Evolutionary conservation across 148 eudicot species (phyloP).

Genomic region (Dianthus caryophyllus): DNA sequence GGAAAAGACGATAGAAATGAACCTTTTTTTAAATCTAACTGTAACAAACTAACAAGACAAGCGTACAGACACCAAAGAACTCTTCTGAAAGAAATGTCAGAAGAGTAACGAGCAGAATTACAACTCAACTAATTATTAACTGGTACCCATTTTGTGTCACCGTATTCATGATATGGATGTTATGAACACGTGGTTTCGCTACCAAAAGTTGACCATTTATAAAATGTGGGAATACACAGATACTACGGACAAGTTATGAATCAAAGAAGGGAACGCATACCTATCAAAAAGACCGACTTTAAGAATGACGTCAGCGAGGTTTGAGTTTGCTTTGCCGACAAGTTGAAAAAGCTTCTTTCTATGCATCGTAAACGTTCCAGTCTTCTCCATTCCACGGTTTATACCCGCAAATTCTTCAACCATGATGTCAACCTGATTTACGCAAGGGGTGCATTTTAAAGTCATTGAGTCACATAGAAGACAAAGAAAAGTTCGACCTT

Average conservation of each 20-base stretch:
- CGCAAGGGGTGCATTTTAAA: background rate
- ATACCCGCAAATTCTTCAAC: conserved; percentile 83
- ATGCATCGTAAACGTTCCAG: conserved; percentile 82
- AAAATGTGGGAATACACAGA: background rate
- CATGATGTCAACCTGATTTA: conserved; percentile 80
- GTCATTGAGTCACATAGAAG: background rate
- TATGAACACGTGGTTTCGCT: background rate
- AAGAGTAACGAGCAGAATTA: too few species aligned
- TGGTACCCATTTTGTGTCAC: too few species aligned
- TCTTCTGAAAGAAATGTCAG: too few species aligned
- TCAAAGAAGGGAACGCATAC: conserved; percentile 30
- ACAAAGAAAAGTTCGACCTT: background rate
- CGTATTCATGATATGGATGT: too few species aligned
- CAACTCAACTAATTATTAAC: too few species aligned
- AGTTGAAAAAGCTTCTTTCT: conserved; percentile 91
- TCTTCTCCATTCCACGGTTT: conserved; percentile 89
- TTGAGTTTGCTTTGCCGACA: conserved; percentile 95
- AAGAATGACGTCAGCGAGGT: conserved; percentile 86
- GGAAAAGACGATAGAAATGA: background rate
- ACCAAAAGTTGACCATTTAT: background rate
- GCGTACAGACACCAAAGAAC: too few species aligned
- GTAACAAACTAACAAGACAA: too few species aligned
- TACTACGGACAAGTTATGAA: background rate
- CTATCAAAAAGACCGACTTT: conserved; percentile 95
- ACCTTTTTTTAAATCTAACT: too few species aligned